Conservation (phyloP, 768 basidiomycete species). For the Lactarius akahatsu region DNA sequence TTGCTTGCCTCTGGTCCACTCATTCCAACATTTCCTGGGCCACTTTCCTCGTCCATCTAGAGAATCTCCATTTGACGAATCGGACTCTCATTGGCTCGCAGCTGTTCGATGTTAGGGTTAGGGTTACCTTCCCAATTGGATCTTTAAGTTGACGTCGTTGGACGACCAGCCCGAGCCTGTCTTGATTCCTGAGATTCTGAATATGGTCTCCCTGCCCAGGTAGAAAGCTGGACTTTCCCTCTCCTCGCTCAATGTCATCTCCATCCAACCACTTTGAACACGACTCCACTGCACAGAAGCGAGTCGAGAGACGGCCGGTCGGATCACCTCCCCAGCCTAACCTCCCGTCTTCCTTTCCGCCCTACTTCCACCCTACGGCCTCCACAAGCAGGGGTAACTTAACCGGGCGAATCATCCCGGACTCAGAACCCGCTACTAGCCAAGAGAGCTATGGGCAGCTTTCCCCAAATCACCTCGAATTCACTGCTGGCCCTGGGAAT, state of each 20-base stretch:
- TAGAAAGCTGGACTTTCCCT: constrained; percentile 26
- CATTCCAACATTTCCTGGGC: too few relatives aligned
- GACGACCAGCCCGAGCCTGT: neutral
- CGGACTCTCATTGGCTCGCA: too few relatives aligned
- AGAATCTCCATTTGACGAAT: too few relatives aligned
- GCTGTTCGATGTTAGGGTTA: constrained; percentile 1
- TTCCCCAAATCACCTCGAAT: neutral
- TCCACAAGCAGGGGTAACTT: neutral
- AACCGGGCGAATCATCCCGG: neutral
- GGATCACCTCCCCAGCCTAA: neutral
- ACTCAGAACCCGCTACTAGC: neutral
- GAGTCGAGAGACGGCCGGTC: neutral
- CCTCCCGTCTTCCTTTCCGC: neutral
- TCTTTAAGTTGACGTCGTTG: neutral
- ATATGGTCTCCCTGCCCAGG: neutral
- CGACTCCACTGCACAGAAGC: neutral
- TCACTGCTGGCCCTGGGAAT: too few relatives aligned
- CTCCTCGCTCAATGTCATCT: constrained; percentile 1
- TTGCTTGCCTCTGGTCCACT: too few relatives aligned
- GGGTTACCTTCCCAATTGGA: neutral
- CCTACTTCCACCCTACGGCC: neutral
- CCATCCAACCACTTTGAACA: neutral
- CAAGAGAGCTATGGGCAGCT: neutral
- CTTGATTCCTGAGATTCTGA: neutral
- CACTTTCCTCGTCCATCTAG: too few relatives aligned